Evolutionary conservation across 2,329 filamentous ascomycete species (phyloP).

Genomic region (Talaromyces rugulosus): DNA sequence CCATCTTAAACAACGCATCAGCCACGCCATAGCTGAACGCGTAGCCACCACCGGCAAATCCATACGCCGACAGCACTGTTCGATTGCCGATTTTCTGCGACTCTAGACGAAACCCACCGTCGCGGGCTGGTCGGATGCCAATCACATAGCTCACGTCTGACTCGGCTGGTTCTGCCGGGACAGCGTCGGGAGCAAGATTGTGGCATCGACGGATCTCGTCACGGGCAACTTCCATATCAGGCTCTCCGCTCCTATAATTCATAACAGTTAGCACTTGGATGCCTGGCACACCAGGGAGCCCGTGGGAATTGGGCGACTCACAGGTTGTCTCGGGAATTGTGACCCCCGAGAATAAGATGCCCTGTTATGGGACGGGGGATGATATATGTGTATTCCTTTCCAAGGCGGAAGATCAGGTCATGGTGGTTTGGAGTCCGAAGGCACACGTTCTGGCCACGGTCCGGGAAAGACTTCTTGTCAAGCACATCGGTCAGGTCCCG

Average conservation of each 20-base stretch:
- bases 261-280: no score
- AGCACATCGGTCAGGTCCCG: conserved; percentile 29
- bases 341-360: conserved; percentile 32
- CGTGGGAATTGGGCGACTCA: conserved; percentile 14
- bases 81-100: conserved; percentile 23
- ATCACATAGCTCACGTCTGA: conserved; percentile 29
- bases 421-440: conserved; percentile 26
- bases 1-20: conserved; percentile 32
- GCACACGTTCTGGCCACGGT: conserved; percentile 37
- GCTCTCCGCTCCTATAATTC: conserved; percentile 16
- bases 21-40: conserved; percentile 35
- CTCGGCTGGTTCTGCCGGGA: conserved; percentile 28
- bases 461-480: conserved; percentile 32
- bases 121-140: conserved; percentile 32
- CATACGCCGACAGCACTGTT: conserved; percentile 32
- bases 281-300: no score
- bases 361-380: conserved; percentile 32
- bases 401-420: conserved; percentile 33
- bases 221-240: conserved; percentile 32
- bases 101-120: conserved; percentile 33
- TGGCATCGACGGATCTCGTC: conserved; percentile 38
- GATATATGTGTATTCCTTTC: conserved; percentile 36
- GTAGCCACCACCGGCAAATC: conserved; percentile 36
- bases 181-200: conserved; percentile 32
- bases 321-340: conserved; percentile 31